A percentile compares a stretch with the other conserved stretches of the same genome.
Conservation (phyloP, 768 basidiomycete species). For the Agaricus subrufescens region DNA sequence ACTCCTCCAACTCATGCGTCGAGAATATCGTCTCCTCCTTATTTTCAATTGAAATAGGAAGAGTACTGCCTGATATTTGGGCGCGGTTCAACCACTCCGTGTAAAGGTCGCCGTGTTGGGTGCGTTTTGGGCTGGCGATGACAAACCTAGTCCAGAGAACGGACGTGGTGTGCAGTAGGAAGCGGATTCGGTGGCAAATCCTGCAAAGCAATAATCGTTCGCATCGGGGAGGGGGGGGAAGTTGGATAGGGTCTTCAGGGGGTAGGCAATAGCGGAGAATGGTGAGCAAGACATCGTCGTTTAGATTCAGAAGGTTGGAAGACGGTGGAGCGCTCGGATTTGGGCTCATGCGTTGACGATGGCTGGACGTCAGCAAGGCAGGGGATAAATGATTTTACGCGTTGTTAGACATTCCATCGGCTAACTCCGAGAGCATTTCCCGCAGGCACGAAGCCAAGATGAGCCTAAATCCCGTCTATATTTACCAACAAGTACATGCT, state of each 20-base stretch:
- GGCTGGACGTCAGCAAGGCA: not conserved
- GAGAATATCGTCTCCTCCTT: constrained; percentile 3
- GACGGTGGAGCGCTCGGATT: not conserved
- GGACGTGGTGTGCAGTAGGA: not conserved
- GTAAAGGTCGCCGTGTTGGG: not conserved
- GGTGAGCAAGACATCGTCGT: not conserved
- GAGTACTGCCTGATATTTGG: not conserved
- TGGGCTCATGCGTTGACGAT: not conserved
- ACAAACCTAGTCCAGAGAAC: constrained; percentile 4
- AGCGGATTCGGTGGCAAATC: constrained; percentile 2
- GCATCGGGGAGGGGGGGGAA: not conserved
- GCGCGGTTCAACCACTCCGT: constrained; percentile 3
- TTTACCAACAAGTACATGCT: no score
- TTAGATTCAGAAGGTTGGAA: not conserved
- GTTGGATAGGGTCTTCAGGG: not conserved
- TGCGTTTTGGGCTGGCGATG: not conserved
- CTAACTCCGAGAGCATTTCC: no score
- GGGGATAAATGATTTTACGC: not conserved
- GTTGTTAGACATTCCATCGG: not conserved
- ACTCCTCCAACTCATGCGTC: not conserved
- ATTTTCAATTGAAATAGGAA: constrained; percentile 8
- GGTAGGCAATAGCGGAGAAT: constrained; percentile 2
- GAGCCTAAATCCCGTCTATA: no score
- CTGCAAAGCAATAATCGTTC: constrained; percentile 3
- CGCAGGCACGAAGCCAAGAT: no score